Evolutionary conservation across 2,329 filamentous ascomycete genomes (phyloP), one percentile per base, ranked within the genome.

Genomic region (Alternaria rosae): DNA sequence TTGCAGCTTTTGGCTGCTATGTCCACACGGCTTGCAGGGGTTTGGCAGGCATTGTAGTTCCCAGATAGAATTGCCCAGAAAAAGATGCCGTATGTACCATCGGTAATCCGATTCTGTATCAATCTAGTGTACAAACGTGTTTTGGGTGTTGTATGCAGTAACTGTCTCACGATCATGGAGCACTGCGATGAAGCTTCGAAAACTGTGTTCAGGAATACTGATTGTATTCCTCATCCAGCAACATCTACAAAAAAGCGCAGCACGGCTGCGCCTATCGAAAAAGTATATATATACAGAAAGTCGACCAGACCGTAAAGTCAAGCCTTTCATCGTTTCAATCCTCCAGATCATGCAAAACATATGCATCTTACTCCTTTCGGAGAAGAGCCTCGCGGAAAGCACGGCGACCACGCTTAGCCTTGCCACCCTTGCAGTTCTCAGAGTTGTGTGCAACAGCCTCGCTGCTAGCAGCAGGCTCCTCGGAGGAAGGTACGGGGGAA

Each of bases 301-400:
- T 45, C 23, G 12, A 15, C 38, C 21, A 32, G 45, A 20, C 11
- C 26, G 3, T 0, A 6, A 10, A 38, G 15, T 5, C 35, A 6
- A 10, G 8, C 4, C 32, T n/a, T 1, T 38, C 35, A 3, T 26
- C 35, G 17, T 38, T 44, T 20, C 43, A 28, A 20, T 35, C 28
- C 28, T 17, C 21, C 21, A 15, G 11, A 41, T 38, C 28, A 25
- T 48, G 3, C 25, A 32, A 48, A 11, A 12, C 32, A 23, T 57
- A 25, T 8, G 1, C 28, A 28, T 43, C 15, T 13, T 51, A 32
- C n/a, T 5, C 30, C 12, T 54, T 59, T 23, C 41, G 57, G 30
- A 38, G 35, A 38, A 59, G 50, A 32, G 50, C 23, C 13, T 59
- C 15, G 42, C 57, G 50, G 57, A 54, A 59, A 59, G 57, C 57